Percentiles rank a stretch among this genome's conserved stretches.
These are phyloP conservation scores for Colletotrichum spinosum DNA, from an alignment of 2,329 filamentous ascomycete species.

Conservation along the genomic window DNA sequence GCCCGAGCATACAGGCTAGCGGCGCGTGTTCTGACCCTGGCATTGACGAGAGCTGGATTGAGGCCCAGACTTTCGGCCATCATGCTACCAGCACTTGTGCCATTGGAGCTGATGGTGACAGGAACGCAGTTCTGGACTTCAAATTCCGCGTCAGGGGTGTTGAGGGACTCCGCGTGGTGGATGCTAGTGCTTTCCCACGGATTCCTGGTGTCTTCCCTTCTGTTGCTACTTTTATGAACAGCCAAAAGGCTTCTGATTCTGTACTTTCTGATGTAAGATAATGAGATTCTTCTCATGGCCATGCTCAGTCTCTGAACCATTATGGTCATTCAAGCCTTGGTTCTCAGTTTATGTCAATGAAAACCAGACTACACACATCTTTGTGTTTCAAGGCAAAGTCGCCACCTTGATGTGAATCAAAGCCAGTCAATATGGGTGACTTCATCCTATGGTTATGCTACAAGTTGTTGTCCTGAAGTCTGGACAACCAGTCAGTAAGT, in stretches of 20 bases:
- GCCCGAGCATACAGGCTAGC: constrained; percentile 36
- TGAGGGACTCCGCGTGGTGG: constrained; percentile 69
- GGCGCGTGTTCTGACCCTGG: constrained; percentile 50
- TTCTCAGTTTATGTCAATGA: no score
- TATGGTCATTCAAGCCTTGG: no score
- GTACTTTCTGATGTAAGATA: constrained; percentile 50
- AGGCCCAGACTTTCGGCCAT: constrained; percentile 64
- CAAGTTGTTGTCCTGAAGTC: no score
- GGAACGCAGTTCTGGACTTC: constrained; percentile 66
- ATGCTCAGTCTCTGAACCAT: no score
- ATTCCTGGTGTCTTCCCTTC: constrained; percentile 61
- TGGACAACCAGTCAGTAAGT: no score
- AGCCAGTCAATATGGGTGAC: no score
- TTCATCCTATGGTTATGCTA: no score
- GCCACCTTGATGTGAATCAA: no score
- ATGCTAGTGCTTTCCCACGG: constrained; percentile 67
- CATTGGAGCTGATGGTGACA: constrained; percentile 66
- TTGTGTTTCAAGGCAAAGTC: no score
- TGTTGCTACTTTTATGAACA: constrained; percentile 66
- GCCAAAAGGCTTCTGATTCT: constrained; percentile 71
- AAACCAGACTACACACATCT: no score
- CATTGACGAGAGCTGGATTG: constrained; percentile 51
- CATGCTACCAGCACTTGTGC: constrained; percentile 67
- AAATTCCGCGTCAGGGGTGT: constrained; percentile 69
- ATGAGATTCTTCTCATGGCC: neutral